These are phyloP conservation scores for Candida arabinofermentans DNA, from an alignment of 805 yeast species.

Conservation along the genomic window DNA sequence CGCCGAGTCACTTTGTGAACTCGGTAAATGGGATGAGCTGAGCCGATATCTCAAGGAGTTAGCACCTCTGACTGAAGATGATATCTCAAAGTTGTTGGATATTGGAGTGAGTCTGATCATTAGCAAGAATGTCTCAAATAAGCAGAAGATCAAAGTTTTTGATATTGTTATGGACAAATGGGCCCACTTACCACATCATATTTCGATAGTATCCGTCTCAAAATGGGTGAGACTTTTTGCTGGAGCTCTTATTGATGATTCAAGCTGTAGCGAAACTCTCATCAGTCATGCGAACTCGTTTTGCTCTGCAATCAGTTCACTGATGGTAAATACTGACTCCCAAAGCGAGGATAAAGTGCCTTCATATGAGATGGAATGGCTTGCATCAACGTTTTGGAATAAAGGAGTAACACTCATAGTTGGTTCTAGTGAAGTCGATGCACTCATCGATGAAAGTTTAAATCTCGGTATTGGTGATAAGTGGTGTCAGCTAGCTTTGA, in stretches of 20 bases:
- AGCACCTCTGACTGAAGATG: neutral
- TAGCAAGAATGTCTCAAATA: neutral
- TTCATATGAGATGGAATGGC: conserved; percentile 31
- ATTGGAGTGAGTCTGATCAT: neutral
- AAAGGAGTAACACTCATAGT: conserved; percentile 30
- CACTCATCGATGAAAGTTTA: neutral
- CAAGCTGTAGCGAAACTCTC: neutral
- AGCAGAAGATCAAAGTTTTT: conserved; percentile 1
- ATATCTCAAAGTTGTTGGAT: neutral
- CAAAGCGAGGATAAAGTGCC: conserved; percentile 8
- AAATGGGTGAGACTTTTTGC: conserved; percentile 4
- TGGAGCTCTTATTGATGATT: conserved; percentile 2
- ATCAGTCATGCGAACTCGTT: conserved; percentile 3
- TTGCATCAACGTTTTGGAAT: conserved; percentile 37
- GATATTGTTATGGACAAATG: conserved; percentile 1
- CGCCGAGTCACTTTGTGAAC: conserved; percentile 1
- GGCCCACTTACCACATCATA: neutral
- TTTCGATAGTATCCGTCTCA: neutral
- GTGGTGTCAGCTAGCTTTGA: conserved; percentile 11
- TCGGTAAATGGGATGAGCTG: conserved; percentile 1
- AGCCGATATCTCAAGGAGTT: neutral
- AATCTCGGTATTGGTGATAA: conserved; percentile 1
- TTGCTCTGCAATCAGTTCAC: neutral
- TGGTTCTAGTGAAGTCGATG: neutral
- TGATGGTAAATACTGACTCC: no score